Conservation (phyloP, 208 protist genomes). For the Trypanosomatidae sp. region DNA sequence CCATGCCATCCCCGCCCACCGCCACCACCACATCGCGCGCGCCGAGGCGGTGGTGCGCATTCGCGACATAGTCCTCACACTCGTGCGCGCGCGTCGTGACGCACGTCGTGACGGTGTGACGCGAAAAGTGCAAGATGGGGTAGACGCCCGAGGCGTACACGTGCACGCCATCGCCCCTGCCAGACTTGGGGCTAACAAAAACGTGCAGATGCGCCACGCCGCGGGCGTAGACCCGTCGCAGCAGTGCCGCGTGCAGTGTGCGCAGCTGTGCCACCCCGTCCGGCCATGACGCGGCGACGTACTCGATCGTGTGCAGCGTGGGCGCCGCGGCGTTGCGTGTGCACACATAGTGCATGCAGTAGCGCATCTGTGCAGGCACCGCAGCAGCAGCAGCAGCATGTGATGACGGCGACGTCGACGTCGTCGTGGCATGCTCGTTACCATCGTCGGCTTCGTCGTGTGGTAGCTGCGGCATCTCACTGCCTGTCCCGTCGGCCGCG, state of each 20-base stretch:
- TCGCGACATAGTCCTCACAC: conserved; percentile 72
- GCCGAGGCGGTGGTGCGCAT: conserved; percentile 33
- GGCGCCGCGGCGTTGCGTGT: conserved; percentile 6
- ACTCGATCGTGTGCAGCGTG: conserved; percentile 41
- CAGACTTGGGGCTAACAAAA: conserved; percentile 71
- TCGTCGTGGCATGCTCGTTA: conserved; percentile 49
- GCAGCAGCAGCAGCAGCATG: too few species aligned
- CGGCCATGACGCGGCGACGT: conserved; percentile 10
- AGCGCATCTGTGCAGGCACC: conserved; percentile 14
- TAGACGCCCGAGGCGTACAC: conserved; percentile 34
- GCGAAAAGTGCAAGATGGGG: conserved; percentile 56
- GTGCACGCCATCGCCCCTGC: conserved; percentile 39
- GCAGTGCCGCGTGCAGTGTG: conserved; percentile 11
- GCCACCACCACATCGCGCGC: conserved; percentile 30
- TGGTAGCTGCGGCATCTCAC: too few species aligned
- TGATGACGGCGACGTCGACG: too few species aligned
- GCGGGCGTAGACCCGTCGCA: conserved; percentile 30
- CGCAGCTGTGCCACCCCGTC: conserved; percentile 6
- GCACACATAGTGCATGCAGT: conserved; percentile 44
- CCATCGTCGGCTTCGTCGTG: too few species aligned
- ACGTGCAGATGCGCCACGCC: conserved; percentile 43
- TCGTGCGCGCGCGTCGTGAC: conserved; percentile 52
- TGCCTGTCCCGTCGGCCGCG: too few species aligned
- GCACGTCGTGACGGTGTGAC: conserved; percentile 34
- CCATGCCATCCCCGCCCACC: conserved; percentile 75